These are phyloP conservation scores for Suillus clintonianus DNA, from an alignment of 768 basidiomycete genomes.

Conservation along the genomic window DNA sequence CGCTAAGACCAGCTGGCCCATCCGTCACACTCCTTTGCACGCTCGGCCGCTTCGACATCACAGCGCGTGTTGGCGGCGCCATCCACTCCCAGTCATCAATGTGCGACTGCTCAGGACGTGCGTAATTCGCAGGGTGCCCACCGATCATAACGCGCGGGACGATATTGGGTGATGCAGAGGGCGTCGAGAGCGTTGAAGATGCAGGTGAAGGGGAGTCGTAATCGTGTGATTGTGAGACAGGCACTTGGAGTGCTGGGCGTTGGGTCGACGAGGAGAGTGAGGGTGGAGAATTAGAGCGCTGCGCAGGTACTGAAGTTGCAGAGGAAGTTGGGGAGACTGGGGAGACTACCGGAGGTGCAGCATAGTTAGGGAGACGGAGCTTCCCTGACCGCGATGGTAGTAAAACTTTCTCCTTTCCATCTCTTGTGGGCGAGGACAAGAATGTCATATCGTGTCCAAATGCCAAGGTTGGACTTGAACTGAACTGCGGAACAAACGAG, in stretches of 20 bases:
- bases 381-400: constrained; percentile 15
- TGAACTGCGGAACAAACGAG: constrained; percentile 5
- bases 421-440: background rate
- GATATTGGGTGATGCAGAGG: constrained; percentile 20
- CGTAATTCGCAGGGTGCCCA: constrained; percentile 24
- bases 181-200: constrained; percentile 31
- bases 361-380: constrained; percentile 35
- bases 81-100: constrained; percentile 28
- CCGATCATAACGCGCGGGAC: constrained; percentile 24
- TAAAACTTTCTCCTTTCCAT: background rate
- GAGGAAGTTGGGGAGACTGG: background rate
- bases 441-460: background rate
- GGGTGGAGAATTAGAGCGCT: background rate
- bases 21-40: constrained; percentile 13
- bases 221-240: background rate
- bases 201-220: constrained; percentile 23
- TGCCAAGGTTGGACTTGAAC: background rate
- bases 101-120: background rate
- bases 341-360: constrained; percentile 22
- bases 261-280: background rate
- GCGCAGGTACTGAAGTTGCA: background rate
- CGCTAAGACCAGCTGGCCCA: background rate
- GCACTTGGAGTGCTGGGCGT: background rate
- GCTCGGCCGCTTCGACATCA: background rate
- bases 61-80: background rate